These are phyloP conservation scores for Encephalitozoon romaleae DNA, from an alignment of 371 early-diverging fungal species.

Conservation along the genomic window DNA sequence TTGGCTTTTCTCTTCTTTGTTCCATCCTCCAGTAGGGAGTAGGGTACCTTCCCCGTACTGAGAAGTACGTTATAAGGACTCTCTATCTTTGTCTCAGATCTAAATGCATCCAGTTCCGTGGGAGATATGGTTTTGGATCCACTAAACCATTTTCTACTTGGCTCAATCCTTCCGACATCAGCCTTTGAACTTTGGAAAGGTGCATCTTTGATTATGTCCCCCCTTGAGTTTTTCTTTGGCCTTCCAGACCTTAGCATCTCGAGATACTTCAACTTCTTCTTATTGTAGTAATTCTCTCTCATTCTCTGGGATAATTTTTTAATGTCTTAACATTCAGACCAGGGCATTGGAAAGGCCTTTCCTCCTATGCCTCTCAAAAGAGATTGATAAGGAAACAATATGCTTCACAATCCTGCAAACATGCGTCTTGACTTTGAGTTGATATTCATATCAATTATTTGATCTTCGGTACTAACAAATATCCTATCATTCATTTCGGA, in stretches of 20 bases:
- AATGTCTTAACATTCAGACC: not conserved
- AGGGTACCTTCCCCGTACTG: conserved; percentile 85
- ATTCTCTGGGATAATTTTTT: conserved; percentile 13
- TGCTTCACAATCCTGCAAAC: conserved; percentile 12
- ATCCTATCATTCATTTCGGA: conserved; percentile 45
- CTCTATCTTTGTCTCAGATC: conserved; percentile 61
- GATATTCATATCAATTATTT: conserved; percentile 25
- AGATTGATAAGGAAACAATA: not conserved
- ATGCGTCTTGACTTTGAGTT: conserved; percentile 28
- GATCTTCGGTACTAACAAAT: conserved; percentile 35
- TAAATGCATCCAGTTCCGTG: conserved; percentile 73
- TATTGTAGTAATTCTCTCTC: conserved; percentile 60
- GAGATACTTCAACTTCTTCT: conserved; percentile 56
- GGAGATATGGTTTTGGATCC: conserved; percentile 68
- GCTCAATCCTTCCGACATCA: conserved; percentile 70
- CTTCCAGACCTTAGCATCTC: conserved; percentile 63
- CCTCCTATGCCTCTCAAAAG: not conserved
- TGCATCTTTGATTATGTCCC: conserved; percentile 83
- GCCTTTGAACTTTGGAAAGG: conserved; percentile 74
- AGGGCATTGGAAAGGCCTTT: not conserved
- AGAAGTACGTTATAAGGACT: conserved; percentile 90
- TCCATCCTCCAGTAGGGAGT: conserved; percentile 70
- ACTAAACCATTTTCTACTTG: conserved; percentile 92
- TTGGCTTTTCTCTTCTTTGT: conserved; percentile 66
- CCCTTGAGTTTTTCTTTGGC: conserved; percentile 73